Percentiles rank a stretch among this genome's conserved stretches.
These are phyloP conservation scores for Colletotrichum liriopes DNA, from an alignment of 2,329 filamentous ascomycete genomes.

Conservation along the genomic window DNA sequence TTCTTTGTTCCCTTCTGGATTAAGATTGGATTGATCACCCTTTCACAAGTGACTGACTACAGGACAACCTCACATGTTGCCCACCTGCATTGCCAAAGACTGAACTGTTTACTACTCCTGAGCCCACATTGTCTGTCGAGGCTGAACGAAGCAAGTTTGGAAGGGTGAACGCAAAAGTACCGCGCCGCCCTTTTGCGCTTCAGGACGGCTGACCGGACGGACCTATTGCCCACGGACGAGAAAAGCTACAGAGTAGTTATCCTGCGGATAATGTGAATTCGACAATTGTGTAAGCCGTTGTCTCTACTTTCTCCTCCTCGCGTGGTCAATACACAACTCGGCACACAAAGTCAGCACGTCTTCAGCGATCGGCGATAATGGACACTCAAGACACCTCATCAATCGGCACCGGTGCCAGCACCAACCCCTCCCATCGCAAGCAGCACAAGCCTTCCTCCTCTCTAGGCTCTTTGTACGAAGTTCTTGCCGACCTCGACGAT, in stretches of 20 bases:
- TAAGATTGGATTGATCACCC: constrained; percentile 3
- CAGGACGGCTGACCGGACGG: neutral
- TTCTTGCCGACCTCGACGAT: constrained; percentile 41
- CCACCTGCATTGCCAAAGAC: neutral
- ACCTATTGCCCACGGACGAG: neutral
- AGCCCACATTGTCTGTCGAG: neutral
- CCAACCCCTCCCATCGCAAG: neutral
- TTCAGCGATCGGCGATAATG: neutral
- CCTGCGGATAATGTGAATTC: neutral
- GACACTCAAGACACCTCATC: neutral
- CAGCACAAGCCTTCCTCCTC: constrained; percentile 31
- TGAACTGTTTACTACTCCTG: too few species aligned
- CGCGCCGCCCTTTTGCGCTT: neutral
- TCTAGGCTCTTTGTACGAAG: constrained; percentile 35
- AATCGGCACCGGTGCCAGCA: neutral
- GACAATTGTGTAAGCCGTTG: neutral
- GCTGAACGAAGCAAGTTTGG: neutral
- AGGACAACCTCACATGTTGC: neutral
- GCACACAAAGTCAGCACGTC: neutral
- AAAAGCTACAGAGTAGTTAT: neutral
- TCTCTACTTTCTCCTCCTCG: neutral
- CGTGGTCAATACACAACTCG: too few species aligned
- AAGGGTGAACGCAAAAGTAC: neutral
- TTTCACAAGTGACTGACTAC: neutral
- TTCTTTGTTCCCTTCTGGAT: neutral